Base-by-base conservation (phyloP, 2,329 filamentous ascomycete genomes). In the Botrytis cinerea region DNA sequence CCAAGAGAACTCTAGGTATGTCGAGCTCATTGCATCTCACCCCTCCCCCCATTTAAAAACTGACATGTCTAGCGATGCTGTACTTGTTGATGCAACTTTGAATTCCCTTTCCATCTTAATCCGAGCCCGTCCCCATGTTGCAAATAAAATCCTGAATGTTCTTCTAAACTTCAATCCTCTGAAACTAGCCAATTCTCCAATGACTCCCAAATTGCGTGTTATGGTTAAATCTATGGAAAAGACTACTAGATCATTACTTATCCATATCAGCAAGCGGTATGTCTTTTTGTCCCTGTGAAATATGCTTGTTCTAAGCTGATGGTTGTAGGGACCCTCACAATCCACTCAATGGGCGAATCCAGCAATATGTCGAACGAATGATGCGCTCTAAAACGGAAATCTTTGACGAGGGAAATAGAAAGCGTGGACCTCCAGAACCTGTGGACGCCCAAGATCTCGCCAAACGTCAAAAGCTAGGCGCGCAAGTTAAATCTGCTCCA, bases 151-250 rank as follows among this genome's bases (percentile, higher is more conserved):
- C 75, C 83, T 98, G 76, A 93, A 91, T 80, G 90, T 93, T 25
- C 87, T 98, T 45, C 86, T 99, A 77, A 94, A 90, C 81, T 99
- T 98, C 86, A 97, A 97, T 80, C 96, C 96, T 0, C 84, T 98
- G 62, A 94, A 92, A 82, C 88, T 93, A 76, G 93, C 92, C 73
- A 92, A 89, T 78, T 89, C 90, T 2, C 91, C 92, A 5, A 88
- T 97, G 85, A 95, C 92, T 0, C 88, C 93, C 4, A 93, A 91
- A 80, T 88, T 89, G 68, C 94, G 92, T 78, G 92, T 99, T 74
- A 89, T 95, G 78, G 88, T 97, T 75, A 94, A 91, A 82, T 98
- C 95, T 8, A 96, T 99, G 90, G 95, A 98, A 82, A 94, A 97
- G 81, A 99, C 96, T 38, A 93, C 93, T 4, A 89, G 94, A 78